phyloP scores from a whole-genome alignment of 257 asterid species.

The Galeopsis tetrahit region DNA sequence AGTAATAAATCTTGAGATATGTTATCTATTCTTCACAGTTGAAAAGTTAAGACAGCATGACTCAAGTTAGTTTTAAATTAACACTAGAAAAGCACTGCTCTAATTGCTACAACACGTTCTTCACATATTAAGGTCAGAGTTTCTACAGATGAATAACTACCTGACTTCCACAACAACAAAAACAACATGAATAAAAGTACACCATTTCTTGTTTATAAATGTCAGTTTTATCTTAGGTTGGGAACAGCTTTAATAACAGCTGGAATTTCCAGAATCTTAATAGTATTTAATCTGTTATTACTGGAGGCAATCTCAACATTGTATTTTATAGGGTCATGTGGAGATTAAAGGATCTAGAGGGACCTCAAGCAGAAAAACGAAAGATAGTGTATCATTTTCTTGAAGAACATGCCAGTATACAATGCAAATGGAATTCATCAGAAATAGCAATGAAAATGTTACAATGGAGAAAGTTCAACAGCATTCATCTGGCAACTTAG shows the following conservation, averaged over 20 bases:
- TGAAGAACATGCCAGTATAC: background rate
- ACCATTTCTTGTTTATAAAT: background rate
- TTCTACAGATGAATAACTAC: background rate
- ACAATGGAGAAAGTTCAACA: constrained; percentile 14
- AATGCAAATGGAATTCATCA: constrained; percentile 3
- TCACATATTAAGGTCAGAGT: background rate
- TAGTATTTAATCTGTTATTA: background rate
- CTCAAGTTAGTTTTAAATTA: background rate
- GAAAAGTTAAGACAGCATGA: constrained; percentile 4
- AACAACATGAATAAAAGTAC: background rate
- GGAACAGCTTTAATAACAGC: background rate
- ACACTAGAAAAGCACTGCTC: background rate
- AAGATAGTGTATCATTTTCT: background rate
- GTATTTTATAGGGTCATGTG: constrained; percentile 24
- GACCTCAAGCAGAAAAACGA: constrained; percentile 29
- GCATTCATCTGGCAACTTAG: constrained; percentile 1
- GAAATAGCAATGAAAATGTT: constrained; percentile 10
- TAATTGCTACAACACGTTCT: background rate
- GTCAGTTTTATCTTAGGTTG: background rate
- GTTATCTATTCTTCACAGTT: constrained; percentile 4
- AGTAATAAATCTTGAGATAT: too few relatives aligned
- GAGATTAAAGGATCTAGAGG: constrained; percentile 19
- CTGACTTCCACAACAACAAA: background rate
- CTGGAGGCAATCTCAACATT: constrained; percentile 3
- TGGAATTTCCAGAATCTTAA: constrained; percentile 19